Base-by-base conservation (phyloP, 2,329 filamentous ascomycete species). In the Colletotrichum camelliae region DNA sequence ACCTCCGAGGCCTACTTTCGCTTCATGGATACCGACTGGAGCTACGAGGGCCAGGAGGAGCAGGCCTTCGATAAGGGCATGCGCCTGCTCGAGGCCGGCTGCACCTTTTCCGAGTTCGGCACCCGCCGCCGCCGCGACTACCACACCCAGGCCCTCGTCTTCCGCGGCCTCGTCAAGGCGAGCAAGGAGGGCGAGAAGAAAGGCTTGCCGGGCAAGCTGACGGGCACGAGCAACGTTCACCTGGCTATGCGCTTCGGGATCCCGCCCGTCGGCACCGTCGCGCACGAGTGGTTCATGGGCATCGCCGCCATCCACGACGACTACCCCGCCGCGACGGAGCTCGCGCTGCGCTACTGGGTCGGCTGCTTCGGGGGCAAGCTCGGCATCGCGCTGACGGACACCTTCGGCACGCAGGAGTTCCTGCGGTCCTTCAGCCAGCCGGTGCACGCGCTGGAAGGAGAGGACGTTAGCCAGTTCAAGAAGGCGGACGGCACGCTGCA, bases 261-360 rank as follows among this genome's bases (percentile, higher is more conserved):
- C 61, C 87, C 92, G 5, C 96, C 97, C 0, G 91, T 98, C 15
- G 97, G 97, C 7, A 99, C 97, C 0, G 91, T 92, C 3, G 97
- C 97, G 1, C 97, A 99, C 82, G 97, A 99, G 86, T 99, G 97
- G 97, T 98, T 98, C 88, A 99, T 99, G 97, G 96, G 95, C 57
- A 96, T 98, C 77, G 97, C 97, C 1, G 96, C 97, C 52, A 95
- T 98, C 79, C 95, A 94, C 6, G 90, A 95, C 77, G 91, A 98
- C 85, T 99, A 99, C 82, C 90, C 92, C 79, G 89, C 91, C 77
- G 96, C 97, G 4, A 98, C 96, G 48, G 95, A 98, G 83, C 90
- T 93, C 78, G 96, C 95, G 0, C 87, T 99, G 79, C 89, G 92
- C 74, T 95, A 97, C 83, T 99, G 97, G 97, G 91, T 98, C 39